Conservation (phyloP, 805 yeast species). For the Soucietia sequanensis region DNA sequence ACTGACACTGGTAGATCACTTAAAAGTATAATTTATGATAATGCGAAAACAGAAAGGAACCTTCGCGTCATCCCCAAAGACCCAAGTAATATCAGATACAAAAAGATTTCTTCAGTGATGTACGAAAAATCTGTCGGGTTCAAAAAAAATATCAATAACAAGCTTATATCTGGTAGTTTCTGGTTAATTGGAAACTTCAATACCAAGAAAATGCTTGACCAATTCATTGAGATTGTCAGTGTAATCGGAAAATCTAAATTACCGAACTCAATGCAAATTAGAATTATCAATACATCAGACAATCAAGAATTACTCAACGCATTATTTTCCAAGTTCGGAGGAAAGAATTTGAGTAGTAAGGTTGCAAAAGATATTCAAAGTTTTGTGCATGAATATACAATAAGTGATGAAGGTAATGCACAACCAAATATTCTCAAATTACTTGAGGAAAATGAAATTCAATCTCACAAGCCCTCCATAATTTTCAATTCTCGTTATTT, state of each 20-base stretch:
- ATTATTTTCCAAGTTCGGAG: not conserved
- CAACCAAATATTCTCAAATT: conserved; percentile 9
- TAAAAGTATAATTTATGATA: conserved; percentile 42
- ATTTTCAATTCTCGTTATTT: conserved; percentile 57
- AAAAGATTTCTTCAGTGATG: conserved; percentile 24
- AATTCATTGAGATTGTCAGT: conserved; percentile 39
- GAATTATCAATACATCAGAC: conserved; percentile 25
- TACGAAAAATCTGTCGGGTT: conserved; percentile 22
- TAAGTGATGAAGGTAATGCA: not conserved
- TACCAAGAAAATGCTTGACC: conserved; percentile 34
- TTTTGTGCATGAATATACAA: not conserved
- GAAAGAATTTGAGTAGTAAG: not conserved
- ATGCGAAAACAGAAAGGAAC: conserved; percentile 46
- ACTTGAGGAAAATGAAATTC: conserved; percentile 29
- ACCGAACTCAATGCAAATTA: conserved; percentile 38
- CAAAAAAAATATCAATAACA: conserved; percentile 10
- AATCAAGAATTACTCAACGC: not conserved
- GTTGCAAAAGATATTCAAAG: not conserved
- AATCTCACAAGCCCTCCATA: conserved; percentile 36
- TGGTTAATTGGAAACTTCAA: conserved; percentile 63
- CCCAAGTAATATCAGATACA: conserved; percentile 31
- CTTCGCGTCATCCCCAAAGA: conserved; percentile 34
- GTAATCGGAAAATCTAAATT: conserved; percentile 17
- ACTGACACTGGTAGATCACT: conserved; percentile 24
- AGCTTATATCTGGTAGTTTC: conserved; percentile 49